Percentiles rank a stretch among this genome's conserved stretches.
Conservation (phyloP, 2,329 filamentous ascomycete genomes). For the Dothidotthia symphoricarpi region DNA sequence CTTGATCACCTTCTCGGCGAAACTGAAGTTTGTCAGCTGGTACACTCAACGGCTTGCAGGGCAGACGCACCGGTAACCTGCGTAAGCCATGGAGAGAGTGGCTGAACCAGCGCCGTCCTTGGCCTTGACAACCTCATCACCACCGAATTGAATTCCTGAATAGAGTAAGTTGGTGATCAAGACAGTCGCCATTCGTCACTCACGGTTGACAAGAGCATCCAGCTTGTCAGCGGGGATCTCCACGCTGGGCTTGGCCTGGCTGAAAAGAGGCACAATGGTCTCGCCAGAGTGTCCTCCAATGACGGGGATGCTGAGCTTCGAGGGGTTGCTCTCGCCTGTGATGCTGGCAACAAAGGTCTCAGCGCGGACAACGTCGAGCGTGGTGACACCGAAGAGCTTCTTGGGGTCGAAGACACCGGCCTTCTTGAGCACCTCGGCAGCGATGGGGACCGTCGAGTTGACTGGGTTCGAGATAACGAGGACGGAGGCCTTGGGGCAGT, state of each 20-base stretch:
- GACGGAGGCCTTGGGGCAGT: slow-evolving; percentile 88
- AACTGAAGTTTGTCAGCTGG: slow-evolving; percentile 53
- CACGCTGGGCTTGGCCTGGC: slow-evolving; percentile 77
- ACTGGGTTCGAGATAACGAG: slow-evolving; percentile 99
- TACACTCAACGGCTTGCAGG: background rate
- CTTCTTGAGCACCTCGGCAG: slow-evolving; percentile 92
- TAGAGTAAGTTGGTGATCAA: slow-evolving; percentile 2
- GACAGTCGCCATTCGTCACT: slow-evolving; percentile 26
- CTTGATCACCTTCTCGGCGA: slow-evolving; percentile 91
- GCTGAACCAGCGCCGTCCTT: slow-evolving; percentile 90
- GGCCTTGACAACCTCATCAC: slow-evolving; percentile 94
- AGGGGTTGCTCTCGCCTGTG: slow-evolving; percentile 75
- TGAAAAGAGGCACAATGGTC: slow-evolving; percentile 97
- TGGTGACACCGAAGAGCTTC: slow-evolving; percentile 97
- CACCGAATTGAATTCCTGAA: slow-evolving; percentile 84
- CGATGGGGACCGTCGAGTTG: slow-evolving; percentile 97
- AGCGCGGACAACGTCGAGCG: slow-evolving; percentile 94
- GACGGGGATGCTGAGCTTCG: slow-evolving; percentile 83
- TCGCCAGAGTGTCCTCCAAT: slow-evolving; percentile 96
- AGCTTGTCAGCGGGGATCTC: slow-evolving; percentile 86
- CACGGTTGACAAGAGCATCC: slow-evolving; percentile 82
- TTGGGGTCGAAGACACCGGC: slow-evolving; percentile 92
- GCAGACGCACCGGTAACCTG: slow-evolving; percentile 74
- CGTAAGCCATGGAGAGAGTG: slow-evolving; percentile 92
- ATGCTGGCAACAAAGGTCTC: slow-evolving; percentile 94